A percentile compares a stretch with the other conserved stretches of the same genome.
Conservation (phyloP, 2,329 filamentous ascomycete genomes). For the Sporothrix mexicana region DNA sequence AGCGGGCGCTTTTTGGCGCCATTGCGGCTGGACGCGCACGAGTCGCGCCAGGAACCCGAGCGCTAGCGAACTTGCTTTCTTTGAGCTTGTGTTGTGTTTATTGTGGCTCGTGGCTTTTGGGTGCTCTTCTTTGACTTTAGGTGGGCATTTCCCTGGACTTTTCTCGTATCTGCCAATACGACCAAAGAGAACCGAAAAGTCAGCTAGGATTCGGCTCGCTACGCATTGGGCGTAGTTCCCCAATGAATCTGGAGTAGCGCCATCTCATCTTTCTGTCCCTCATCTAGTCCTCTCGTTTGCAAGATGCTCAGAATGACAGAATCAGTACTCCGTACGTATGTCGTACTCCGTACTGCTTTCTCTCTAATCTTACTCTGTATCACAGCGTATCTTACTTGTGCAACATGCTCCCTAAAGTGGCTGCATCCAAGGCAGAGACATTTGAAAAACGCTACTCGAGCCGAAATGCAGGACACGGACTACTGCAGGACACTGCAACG, state of each 20-base stretch:
- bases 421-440: not conserved
- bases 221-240: constrained; percentile 2
- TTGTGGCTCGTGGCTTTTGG: not conserved
- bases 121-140: not conserved
- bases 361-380: constrained; percentile 10
- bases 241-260: not conserved
- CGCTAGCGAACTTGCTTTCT: not conserved
- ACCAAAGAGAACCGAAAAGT: not conserved
- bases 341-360: not conserved
- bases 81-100: not conserved
- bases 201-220: not conserved
- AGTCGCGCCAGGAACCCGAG: constrained; percentile 28
- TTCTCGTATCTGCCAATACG: constrained; percentile 8
- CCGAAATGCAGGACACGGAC: not conserved
- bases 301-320: not conserved
- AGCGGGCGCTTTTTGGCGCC: not conserved
- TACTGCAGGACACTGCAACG: not conserved
- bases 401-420: not conserved
- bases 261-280: too few species aligned
- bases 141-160: constrained; percentile 1
- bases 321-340: not conserved
- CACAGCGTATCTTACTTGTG: not conserved
- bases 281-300: not conserved
- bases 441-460: not conserved
- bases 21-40: constrained; percentile 22